A percentile compares a stretch with the other conserved stretches of the same genome.
Conservation (phyloP, 2,329 filamentous ascomycete species). For the Emmonsia crescens region DNA sequence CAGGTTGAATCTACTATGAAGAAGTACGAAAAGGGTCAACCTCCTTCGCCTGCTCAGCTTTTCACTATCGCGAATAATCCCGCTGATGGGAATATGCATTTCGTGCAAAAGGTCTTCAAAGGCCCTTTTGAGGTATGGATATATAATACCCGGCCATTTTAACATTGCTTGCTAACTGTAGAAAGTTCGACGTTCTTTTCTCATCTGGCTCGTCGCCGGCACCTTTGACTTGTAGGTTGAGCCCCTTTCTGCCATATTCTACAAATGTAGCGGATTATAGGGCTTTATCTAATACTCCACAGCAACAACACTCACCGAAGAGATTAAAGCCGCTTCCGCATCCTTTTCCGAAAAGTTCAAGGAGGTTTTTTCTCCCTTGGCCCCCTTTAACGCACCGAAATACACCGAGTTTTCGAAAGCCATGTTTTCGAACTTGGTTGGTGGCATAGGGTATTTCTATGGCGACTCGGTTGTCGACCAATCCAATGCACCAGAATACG, state of each 20-base stretch:
- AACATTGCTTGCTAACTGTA: constrained; percentile 2
- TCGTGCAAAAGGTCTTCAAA: constrained; percentile 85
- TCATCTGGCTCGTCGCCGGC: constrained; percentile 59
- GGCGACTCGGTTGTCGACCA: constrained; percentile 81
- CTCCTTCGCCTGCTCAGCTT: constrained; percentile 72
- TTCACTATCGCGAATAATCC: constrained; percentile 62
- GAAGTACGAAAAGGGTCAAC: constrained; percentile 52
- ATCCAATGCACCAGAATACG: constrained; percentile 83
- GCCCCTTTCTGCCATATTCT: neutral
- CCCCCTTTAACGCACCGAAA: constrained; percentile 62
- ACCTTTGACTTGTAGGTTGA: constrained; percentile 40
- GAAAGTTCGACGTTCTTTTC: constrained; percentile 77
- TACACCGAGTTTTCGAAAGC: constrained; percentile 74
- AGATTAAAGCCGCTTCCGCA: constrained; percentile 55
- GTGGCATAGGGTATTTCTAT: constrained; percentile 91
- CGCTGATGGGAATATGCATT: constrained; percentile 62
- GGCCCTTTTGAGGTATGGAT: constrained; percentile 59
- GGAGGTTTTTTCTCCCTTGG: constrained; percentile 58
- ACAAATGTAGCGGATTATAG: neutral
- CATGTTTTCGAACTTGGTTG: constrained; percentile 87
- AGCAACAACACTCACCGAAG: constrained; percentile 55
- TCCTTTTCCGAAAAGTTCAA: constrained; percentile 66
- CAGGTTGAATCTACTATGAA: constrained; percentile 49
- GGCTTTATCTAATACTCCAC: constrained; percentile 9
- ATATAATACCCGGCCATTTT: neutral